These are phyloP conservation scores for Syzygium syzygioides DNA, from an alignment of 441 rosid genomes.

Conservation along the genomic window DNA sequence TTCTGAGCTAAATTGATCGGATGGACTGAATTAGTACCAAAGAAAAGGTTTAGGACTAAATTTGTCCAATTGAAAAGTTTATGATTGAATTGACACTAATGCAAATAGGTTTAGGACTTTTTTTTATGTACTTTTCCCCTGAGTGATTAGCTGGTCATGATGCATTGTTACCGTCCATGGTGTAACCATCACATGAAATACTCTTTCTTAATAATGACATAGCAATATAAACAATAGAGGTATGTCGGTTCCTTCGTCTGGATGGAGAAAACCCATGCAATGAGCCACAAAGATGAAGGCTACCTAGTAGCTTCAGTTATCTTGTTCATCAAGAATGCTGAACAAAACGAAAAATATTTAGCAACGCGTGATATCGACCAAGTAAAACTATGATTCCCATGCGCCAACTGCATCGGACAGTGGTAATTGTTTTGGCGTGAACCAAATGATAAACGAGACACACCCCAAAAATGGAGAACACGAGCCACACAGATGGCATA, in stretches of 20 bases:
- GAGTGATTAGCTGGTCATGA: not conserved
- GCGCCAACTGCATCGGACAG: not conserved
- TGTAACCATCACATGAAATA: not conserved
- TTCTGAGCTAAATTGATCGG: too few relatives aligned
- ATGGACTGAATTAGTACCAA: too few relatives aligned
- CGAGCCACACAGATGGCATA: not conserved
- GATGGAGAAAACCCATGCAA: not conserved
- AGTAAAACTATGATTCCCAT: not conserved
- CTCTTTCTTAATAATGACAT: not conserved
- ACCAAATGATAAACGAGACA: not conserved
- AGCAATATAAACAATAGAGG: not conserved
- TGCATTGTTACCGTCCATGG: not conserved
- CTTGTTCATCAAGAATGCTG: not conserved
- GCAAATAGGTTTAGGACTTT: too few relatives aligned
- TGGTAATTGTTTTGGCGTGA: not conserved
- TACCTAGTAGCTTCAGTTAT: not conserved
- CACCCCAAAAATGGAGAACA: not conserved
- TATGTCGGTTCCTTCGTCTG: not conserved
- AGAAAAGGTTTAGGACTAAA: too few relatives aligned
- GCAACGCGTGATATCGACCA: not conserved
- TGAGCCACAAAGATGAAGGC: not conserved
- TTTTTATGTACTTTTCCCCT: too few relatives aligned
- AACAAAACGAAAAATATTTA: not conserved
- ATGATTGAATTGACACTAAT: too few relatives aligned
- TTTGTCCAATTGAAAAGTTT: too few relatives aligned